Conservation (phyloP, 2,329 filamentous ascomycete genomes). For the Fusarium keratoplasticum region DNA sequence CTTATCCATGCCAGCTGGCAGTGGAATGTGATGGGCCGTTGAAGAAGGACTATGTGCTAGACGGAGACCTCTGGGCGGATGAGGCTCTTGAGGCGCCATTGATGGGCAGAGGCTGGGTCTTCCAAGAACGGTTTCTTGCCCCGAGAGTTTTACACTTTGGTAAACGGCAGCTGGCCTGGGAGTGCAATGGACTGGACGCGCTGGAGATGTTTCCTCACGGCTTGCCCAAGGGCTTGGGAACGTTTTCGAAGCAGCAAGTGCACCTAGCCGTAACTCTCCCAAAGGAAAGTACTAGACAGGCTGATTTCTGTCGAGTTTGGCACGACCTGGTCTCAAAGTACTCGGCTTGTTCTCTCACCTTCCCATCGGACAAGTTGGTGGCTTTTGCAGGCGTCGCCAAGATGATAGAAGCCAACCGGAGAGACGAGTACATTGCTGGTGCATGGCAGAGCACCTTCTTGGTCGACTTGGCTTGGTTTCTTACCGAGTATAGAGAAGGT, state of each 20-base stretch:
- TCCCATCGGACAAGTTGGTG: background rate
- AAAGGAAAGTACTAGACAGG: background rate
- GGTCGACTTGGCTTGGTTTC: background rate
- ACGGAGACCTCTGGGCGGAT: constrained; percentile 2
- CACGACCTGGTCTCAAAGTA: background rate
- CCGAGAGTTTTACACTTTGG: constrained; percentile 17
- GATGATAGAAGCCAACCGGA: background rate
- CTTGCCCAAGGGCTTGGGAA: background rate
- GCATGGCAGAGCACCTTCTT: background rate
- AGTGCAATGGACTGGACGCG: constrained; percentile 3
- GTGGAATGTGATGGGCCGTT: background rate
- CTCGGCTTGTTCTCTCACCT: background rate
- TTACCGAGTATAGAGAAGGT: background rate
- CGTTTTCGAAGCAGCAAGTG: background rate
- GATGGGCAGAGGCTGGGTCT: constrained; percentile 17
- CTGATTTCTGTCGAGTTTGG: background rate
- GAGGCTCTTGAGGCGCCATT: background rate
- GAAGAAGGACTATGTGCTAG: background rate
- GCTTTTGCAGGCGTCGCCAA: constrained; percentile 1
- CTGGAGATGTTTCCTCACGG: constrained; percentile 18
- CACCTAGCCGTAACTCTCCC: background rate
- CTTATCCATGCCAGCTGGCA: background rate
- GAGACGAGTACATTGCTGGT: constrained; percentile 6
- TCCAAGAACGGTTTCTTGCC: constrained; percentile 17
- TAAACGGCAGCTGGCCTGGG: constrained; percentile 15